These are phyloP conservation scores for Trichaptum fuscoviolaceum DNA, from an alignment of 768 basidiomycete genomes.

Conservation along the genomic window DNA sequence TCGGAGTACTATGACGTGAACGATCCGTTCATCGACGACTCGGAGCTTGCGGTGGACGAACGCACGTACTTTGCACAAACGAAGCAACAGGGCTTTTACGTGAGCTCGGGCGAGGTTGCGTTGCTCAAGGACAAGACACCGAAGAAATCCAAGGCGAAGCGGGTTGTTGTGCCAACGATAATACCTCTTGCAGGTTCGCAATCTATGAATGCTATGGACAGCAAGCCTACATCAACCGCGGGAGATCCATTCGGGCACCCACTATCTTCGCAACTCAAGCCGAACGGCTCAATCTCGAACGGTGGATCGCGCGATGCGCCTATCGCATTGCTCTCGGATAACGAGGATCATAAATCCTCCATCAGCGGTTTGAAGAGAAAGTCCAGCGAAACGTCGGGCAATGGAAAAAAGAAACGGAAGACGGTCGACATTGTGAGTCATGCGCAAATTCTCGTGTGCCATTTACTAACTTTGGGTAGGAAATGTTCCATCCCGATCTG, in stretches of 20 bases:
- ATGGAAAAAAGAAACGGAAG: constrained; percentile 67
- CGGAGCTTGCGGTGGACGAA: constrained; percentile 85
- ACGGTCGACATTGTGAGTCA: constrained; percentile 56
- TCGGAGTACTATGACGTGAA: constrained; percentile 84
- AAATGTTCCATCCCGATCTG: constrained; percentile 67
- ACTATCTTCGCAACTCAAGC: constrained; percentile 13
- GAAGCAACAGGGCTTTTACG: constrained; percentile 90
- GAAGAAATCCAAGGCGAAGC: constrained; percentile 70
- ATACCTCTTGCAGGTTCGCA: constrained; percentile 3
- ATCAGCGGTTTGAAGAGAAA: constrained; percentile 21
- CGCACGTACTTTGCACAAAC: constrained; percentile 89
- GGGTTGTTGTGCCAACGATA: constrained; percentile 23
- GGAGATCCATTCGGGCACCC: constrained; percentile 13
- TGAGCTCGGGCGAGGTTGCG: constrained; percentile 83
- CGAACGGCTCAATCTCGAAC: constrained; percentile 18
- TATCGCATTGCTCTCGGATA: constrained; percentile 40
- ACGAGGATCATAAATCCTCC: constrained; percentile 22
- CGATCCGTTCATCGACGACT: constrained; percentile 98
- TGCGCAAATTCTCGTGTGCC: background rate
- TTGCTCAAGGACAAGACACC: constrained; percentile 76
- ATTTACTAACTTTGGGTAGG: constrained; percentile 28
- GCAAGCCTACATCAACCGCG: constrained; percentile 8
- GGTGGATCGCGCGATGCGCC: constrained; percentile 47
- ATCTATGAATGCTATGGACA: constrained; percentile 3
- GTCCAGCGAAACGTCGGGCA: constrained; percentile 26